Percentiles rank a stretch among this genome's conserved stretches.
Conservation (phyloP, 345 rosid genomes). For the Gossypium thurberi region DNA sequence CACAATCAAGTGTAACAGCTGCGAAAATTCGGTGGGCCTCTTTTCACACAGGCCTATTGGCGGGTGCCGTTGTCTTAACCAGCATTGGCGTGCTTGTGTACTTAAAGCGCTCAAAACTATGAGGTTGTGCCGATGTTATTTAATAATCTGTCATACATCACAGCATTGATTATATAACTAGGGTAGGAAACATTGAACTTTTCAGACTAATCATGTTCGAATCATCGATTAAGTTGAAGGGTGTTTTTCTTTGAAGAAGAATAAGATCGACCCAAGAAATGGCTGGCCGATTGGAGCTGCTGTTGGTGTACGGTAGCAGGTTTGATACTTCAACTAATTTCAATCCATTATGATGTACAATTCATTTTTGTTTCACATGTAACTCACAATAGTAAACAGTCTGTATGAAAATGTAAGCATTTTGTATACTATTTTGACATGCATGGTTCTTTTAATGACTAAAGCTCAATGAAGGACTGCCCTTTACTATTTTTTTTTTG, state of each 20-base stretch:
- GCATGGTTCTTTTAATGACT: not conserved
- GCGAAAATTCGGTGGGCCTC: conserved; percentile 29
- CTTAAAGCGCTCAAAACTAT: conserved; percentile 58
- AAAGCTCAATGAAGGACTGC: not conserved
- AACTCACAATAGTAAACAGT: not conserved
- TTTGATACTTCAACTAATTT: not conserved
- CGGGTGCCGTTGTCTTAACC: conserved; percentile 59
- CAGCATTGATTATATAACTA: not conserved
- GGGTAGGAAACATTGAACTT: not conserved
- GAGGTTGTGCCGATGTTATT: conserved; percentile 14
- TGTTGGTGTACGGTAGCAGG: not conserved
- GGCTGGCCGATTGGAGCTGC: not conserved
- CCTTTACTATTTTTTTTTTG: no score
- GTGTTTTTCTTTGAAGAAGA: not conserved
- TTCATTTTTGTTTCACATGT: not conserved
- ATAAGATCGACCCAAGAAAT: not conserved
- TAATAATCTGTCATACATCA: not conserved
- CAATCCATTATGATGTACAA: not conserved
- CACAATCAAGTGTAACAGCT: conserved; percentile 16
- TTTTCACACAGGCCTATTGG: conserved; percentile 38
- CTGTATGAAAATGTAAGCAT: not conserved
- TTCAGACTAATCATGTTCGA: not conserved
- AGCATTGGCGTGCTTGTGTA: conserved; percentile 60
- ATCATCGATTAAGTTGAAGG: not conserved
- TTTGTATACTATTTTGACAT: not conserved